Conservation (phyloP, 345 rosid genomes). For the Cardiospermum halicacabum region DNA sequence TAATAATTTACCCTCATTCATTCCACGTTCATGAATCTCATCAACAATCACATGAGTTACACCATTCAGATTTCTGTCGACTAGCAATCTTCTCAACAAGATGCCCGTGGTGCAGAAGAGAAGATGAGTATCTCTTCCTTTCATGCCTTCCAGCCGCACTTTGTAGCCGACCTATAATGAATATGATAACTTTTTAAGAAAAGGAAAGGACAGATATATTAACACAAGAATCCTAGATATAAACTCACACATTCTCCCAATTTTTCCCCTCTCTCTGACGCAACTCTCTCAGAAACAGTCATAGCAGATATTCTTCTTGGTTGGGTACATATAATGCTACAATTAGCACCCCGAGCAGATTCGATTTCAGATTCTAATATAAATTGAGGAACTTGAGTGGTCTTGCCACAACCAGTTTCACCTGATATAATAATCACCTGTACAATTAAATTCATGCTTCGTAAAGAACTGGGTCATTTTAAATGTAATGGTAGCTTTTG, state of each 20-base stretch:
- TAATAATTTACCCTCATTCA: constrained; percentile 74
- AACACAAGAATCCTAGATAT: constrained; percentile 10
- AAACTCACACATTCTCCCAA: constrained; percentile 92
- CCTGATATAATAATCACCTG: constrained; percentile 89
- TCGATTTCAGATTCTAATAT: constrained; percentile 76
- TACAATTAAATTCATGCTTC: constrained; percentile 15
- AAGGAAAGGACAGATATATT: constrained; percentile 16
- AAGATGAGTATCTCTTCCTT: constrained; percentile 81
- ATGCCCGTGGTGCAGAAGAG: constrained; percentile 96
- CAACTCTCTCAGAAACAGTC: constrained; percentile 92
- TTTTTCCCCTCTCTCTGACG: constrained; percentile 89
- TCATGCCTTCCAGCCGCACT: constrained; percentile 89
- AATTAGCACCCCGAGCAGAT: constrained; percentile 63
- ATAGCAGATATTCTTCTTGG: constrained; percentile 93
- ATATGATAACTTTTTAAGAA: constrained; percentile 15
- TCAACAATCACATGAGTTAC: constrained; percentile 88
- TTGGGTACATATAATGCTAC: constrained; percentile 91
- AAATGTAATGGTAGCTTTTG: not conserved
- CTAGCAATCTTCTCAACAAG: constrained; percentile 82
- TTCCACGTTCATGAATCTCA: constrained; percentile 98
- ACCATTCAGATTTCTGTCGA: constrained; percentile 80
- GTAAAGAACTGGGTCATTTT: not conserved
- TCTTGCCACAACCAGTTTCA: constrained; percentile 98
- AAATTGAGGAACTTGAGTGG: constrained; percentile 95
- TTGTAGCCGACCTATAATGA: constrained; percentile 79